Evolutionary conservation across 331 rosid genomes (phyloP).

Genomic region (Acacia pycnantha): DNA sequence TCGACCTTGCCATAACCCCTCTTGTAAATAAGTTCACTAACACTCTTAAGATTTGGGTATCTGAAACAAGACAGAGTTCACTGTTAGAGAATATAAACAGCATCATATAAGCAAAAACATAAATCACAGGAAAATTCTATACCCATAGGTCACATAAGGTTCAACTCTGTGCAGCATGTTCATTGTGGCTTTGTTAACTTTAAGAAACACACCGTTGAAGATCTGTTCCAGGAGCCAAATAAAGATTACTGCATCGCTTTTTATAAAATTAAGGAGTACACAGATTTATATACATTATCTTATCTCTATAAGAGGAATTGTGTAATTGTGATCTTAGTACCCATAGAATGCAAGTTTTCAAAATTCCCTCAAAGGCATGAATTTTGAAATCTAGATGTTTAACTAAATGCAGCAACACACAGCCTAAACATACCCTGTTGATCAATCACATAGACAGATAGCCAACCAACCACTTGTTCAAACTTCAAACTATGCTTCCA

Average conservation of each 20-base stretch:
- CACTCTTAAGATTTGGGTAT: slow-evolving; percentile 86
- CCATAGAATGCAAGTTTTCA: background rate
- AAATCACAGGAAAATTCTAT: background rate
- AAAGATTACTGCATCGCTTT: background rate
- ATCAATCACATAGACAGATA: background rate
- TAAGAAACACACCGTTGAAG: slow-evolving; percentile 84
- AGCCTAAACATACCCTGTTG: background rate
- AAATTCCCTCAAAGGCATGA: background rate
- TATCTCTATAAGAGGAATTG: background rate
- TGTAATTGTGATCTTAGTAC: background rate
- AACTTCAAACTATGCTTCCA: background rate
- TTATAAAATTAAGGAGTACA: background rate
- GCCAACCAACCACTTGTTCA: background rate
- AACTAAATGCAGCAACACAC: background rate
- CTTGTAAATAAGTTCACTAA: slow-evolving; percentile 73
- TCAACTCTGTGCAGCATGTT: slow-evolving; percentile 92
- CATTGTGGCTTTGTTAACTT: slow-evolving; percentile 88
- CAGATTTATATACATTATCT: background rate
- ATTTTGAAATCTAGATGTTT: background rate
- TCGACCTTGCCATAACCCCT: slow-evolving; percentile 81
- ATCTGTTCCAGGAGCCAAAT: slow-evolving; percentile 40
- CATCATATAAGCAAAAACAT: background rate
- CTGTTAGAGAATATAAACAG: too few relatives aligned
- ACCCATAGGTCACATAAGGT: slow-evolving; percentile 93
- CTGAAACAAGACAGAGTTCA: slow-evolving; percentile 17